Percentiles rank a stretch among this genome's conserved stretches.
phyloP scores from a whole-genome alignment of 495 filamentous ascomycete species.

The Hypoxylon lenormandii region DNA sequence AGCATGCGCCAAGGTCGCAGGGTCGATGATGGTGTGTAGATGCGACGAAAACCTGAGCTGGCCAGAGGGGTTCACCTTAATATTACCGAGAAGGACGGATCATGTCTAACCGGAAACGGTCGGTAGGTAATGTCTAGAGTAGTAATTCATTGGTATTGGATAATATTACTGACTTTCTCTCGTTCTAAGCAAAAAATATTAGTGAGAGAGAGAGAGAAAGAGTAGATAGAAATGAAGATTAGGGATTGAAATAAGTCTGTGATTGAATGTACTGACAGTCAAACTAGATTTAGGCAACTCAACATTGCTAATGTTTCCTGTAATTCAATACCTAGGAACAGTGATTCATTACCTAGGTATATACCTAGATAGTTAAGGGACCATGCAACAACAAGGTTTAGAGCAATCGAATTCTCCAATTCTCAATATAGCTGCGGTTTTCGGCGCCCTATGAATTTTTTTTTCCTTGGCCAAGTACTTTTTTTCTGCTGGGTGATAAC shows the following conservation, averaged over 20 bases:
- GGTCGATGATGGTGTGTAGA: slow-evolving; percentile 34
- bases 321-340: slow-evolving; percentile 11
- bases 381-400: slow-evolving; percentile 28
- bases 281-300: too few relatives aligned
- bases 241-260: neutral
- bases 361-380: neutral
- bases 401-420: slow-evolving; percentile 9
- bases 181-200: neutral
- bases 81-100: neutral
- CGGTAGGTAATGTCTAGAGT: neutral
- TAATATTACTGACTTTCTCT: neutral
- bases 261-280: too few relatives aligned
- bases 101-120: slow-evolving; percentile 30
- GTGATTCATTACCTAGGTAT: neutral
- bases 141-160: neutral
- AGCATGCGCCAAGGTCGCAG: slow-evolving; percentile 37
- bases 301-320: neutral
- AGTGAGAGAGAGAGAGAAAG: neutral
- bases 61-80: slow-evolving; percentile 21
- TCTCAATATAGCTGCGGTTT: slow-evolving; percentile 40
- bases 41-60: slow-evolving; percentile 36
- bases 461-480: slow-evolving; percentile 38
- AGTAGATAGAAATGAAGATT: neutral
- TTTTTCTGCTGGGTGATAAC: slow-evolving; percentile 43
- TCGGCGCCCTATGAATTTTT: slow-evolving; percentile 42